These are phyloP conservation scores for Aureobasidium sp. DNA, from an alignment of 2,329 filamentous ascomycete genomes.

Conservation along the genomic window DNA sequence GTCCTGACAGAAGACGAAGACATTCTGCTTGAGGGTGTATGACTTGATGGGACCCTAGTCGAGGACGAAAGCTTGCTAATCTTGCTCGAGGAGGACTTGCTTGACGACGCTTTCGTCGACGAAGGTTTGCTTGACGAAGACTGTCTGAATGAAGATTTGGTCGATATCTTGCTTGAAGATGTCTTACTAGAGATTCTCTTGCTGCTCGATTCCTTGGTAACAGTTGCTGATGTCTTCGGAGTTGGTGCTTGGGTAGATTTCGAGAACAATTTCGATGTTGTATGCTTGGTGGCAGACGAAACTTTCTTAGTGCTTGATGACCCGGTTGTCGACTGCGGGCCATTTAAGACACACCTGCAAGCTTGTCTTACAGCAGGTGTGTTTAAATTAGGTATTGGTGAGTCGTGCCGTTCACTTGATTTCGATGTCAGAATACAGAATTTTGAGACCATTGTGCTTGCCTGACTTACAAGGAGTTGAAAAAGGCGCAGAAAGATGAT, in stretches of 20 bases:
- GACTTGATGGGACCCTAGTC: neutral
- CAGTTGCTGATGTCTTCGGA: neutral
- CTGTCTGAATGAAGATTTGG: neutral
- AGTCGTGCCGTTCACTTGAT: neutral
- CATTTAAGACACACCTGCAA: neutral
- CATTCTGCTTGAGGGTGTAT: neutral
- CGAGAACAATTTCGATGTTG: neutral
- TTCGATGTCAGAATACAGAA: neutral
- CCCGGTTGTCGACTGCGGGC: too few species aligned
- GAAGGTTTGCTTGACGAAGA: neutral
- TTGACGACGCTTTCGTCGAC: neutral
- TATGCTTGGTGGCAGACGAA: neutral
- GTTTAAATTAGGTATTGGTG: neutral
- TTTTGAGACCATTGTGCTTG: too few species aligned
- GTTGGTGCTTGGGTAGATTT: neutral
- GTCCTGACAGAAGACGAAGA: neutral
- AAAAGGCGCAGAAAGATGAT: neutral
- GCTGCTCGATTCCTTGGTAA: neutral
- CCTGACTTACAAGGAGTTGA: neutral
- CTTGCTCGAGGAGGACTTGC: neutral
- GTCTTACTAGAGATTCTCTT: neutral
- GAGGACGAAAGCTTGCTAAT: neutral
- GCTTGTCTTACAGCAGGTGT: neutral
- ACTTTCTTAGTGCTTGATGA: neutral
- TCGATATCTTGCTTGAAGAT: neutral